These are phyloP conservation scores for Przewalskia tangutica DNA, from an alignment of 257 asterid genomes.

Conservation along the genomic window DNA sequence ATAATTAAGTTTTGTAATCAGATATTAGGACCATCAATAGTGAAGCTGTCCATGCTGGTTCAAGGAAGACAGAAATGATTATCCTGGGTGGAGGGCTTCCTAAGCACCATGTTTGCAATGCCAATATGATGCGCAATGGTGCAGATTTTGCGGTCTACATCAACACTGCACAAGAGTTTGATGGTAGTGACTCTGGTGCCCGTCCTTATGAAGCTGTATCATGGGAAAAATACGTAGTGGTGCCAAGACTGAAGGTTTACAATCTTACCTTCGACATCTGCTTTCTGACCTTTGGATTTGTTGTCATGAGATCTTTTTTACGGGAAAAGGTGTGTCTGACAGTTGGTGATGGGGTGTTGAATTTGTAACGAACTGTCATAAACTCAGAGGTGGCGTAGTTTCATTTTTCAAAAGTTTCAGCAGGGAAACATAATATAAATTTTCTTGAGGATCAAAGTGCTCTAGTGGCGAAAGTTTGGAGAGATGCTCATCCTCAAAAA, in stretches of 20 bases:
- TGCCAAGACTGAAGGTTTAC: constrained; percentile 83
- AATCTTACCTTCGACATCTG: neutral
- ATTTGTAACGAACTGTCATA: neutral
- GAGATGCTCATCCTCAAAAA: neutral
- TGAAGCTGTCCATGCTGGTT: constrained; percentile 81
- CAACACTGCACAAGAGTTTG: constrained; percentile 92
- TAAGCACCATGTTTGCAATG: constrained; percentile 92
- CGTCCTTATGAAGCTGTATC: constrained; percentile 97
- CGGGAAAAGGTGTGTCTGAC: neutral
- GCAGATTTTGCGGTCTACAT: constrained; percentile 84
- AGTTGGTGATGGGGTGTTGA: neutral
- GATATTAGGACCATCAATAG: constrained; percentile 83
- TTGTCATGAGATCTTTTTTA: neutral
- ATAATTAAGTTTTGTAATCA: constrained; percentile 16
- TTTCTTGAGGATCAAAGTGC: neutral
- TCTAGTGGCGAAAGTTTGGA: neutral
- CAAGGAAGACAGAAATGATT: constrained; percentile 73
- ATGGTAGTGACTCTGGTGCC: constrained; percentile 98
- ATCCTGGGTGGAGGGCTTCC: constrained; percentile 96
- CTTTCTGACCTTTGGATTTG: neutral
- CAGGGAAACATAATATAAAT: neutral
- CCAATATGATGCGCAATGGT: constrained; percentile 95
- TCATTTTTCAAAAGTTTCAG: neutral
- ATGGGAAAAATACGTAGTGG: constrained; percentile 92
- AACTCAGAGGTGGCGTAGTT: neutral